Percentiles rank a stretch among this genome's conserved stretches.
phyloP scores from a whole-genome alignment of 140 eudicot species.

The Flaveria floridana region DNA sequence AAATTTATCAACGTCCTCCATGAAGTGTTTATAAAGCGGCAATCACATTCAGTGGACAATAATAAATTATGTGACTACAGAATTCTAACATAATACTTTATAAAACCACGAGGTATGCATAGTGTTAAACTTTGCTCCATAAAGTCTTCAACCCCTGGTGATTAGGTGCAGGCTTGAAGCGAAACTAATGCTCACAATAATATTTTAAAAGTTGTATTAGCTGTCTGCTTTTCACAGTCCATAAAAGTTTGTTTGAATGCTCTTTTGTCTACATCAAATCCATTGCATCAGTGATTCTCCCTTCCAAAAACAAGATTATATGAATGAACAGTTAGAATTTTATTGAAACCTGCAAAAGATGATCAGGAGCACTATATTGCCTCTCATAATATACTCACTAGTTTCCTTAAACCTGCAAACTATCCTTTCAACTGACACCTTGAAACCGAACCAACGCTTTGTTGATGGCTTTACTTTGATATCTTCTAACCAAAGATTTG shows the following conservation, averaged over 20 bases:
- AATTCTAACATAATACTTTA: too few species aligned
- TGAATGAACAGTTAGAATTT: not conserved
- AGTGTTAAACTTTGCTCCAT: not conserved
- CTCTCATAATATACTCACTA: constrained; percentile 10
- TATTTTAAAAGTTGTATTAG: not conserved
- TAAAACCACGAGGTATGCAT: not conserved
- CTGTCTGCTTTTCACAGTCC: constrained; percentile 15
- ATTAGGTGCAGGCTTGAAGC: not conserved
- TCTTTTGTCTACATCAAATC: constrained; percentile 23
- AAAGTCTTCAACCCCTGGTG: not conserved
- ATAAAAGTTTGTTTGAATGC: constrained; percentile 21
- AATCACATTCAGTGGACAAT: not conserved
- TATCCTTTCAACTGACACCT: constrained; percentile 26
- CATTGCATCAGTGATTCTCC: constrained; percentile 7
- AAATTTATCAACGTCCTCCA: not conserved
- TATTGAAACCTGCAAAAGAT: constrained; percentile 25
- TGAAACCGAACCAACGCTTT: constrained; percentile 32
- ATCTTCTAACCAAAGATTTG: constrained; percentile 41
- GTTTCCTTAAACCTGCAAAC: constrained; percentile 17
- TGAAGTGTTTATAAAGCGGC: too few species aligned
- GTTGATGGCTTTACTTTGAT: constrained; percentile 42
- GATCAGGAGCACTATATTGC: constrained; percentile 12
- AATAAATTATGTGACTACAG: not conserved
- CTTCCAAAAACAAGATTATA: constrained; percentile 12
- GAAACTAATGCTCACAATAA: not conserved